These are phyloP conservation scores for Trichoderma atroviride DNA, from an alignment of 2,329 filamentous ascomycete species.

Conservation along the genomic window DNA sequence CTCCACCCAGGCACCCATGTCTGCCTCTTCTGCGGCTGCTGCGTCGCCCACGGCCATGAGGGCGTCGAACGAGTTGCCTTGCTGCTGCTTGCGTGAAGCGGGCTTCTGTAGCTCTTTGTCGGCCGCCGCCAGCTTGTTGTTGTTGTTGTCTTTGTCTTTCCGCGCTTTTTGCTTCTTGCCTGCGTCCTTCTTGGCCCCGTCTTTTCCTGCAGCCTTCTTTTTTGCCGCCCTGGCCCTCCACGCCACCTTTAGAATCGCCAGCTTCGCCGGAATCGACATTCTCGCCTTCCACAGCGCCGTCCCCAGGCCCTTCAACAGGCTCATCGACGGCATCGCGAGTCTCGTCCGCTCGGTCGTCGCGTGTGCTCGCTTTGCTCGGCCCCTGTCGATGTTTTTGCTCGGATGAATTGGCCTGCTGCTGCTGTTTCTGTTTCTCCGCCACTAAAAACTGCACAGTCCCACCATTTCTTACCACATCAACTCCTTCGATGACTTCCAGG, in stretches of 20 bases:
- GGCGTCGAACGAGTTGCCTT: slow-evolving; percentile 56
- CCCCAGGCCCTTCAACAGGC: slow-evolving; percentile 68
- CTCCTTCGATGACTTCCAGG: slow-evolving; percentile 87
- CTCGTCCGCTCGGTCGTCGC: background rate
- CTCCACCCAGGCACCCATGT: slow-evolving; percentile 77
- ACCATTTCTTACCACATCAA: slow-evolving; percentile 76
- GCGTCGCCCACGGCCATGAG: slow-evolving; percentile 53
- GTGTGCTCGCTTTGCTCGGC: background rate
- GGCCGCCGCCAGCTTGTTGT: slow-evolving; percentile 36
- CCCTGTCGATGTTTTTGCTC: slow-evolving; percentile 28
- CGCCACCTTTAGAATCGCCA: slow-evolving; percentile 38
- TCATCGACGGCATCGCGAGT: slow-evolving; percentile 45
- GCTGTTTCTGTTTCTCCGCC: slow-evolving; percentile 29
- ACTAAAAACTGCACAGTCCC: slow-evolving; percentile 60
- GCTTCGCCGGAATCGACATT: slow-evolving; percentile 39
- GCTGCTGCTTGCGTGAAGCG: slow-evolving; percentile 42
- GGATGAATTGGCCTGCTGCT: slow-evolving; percentile 29
- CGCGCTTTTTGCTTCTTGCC: slow-evolving; percentile 32
- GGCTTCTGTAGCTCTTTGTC: slow-evolving; percentile 42
- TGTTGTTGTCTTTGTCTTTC: slow-evolving; percentile 33
- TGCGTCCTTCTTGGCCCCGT: slow-evolving; percentile 38
- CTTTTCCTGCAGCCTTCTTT: slow-evolving; percentile 38
- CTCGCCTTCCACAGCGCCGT: slow-evolving; percentile 44
- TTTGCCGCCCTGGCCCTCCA: slow-evolving; percentile 37
- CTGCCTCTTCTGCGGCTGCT: slow-evolving; percentile 55